Base-by-base conservation (phyloP, 352 stramenopile genomes). In the Pythium utonaiense region DNA sequence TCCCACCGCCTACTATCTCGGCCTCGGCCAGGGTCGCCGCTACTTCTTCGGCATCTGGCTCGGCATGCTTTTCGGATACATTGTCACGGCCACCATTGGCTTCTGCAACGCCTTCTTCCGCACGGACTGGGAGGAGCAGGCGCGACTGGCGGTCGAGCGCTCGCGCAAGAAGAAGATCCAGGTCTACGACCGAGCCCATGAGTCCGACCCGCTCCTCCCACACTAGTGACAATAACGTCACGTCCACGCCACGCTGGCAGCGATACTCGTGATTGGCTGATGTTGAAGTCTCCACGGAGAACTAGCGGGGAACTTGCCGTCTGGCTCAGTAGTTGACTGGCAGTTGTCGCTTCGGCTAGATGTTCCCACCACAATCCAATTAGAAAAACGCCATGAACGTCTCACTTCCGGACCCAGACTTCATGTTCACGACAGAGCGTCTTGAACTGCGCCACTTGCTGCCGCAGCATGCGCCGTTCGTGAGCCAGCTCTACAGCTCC, bases 21-120 rank as follows among this genome's bases (percentile, higher is more conserved):
- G 76, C 21, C 56, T 92, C 12, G 70, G 68, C 6, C 57, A 67
- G 8, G 56, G 45, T 10, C 58, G 57, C 3, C 60, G 67, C 19
- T 73, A 57, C 45, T 73, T 94, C 17, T 49, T 91, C 1, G 83
- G 84, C 19, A 74, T 96, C 22, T 95, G 86, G 84, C 45, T 88
- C 55, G 84, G 78, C 13, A 76, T 91, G 64, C 45, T 85, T 34
- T 73, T 70, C 14, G 88, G 88, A 21, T 96, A 96, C 66, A 50
- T 73, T 5, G 75, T 93, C 22, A 95, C 85, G 13, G 77, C 84
- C 6, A 62, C 63, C 25, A 90, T 95, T 53, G 75, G 73, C n/a
- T 90, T 87, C 53, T 64, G 65, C 24, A 67, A 69, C 12, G 82
- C 84, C 6, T 88, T 84, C 50, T 71, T 78, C 31, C 67, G 64